Evolutionary conservation across 2,329 filamentous ascomycete genomes (phyloP), one percentile per base, ranked within the genome.

Genomic region (Clonostachys byssicola): DNA sequence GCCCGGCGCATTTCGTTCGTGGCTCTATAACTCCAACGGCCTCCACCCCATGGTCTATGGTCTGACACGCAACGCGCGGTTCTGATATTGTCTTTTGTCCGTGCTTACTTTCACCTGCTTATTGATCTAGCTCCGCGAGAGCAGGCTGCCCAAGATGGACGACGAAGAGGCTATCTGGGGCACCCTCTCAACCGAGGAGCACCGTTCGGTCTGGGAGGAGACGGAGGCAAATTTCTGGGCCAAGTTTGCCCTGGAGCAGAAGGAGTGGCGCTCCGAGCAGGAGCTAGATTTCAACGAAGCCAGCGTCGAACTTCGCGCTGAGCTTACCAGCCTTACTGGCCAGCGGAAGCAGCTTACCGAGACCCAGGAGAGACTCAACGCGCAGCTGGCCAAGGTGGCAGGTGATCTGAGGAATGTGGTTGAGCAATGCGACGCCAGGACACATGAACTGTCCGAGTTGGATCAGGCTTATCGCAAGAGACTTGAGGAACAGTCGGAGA

Each of bases 151-250:
- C 34, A 42, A 40, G 16, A 51, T 47, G 47, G 47, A 49, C 47
- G 48, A 55, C 33, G 53, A 54, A 42, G 43, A 51, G 30, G 56
- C 54, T 42, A 51, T 54, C 41, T 64, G 60, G 61, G 55, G 57
- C 16, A 51, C 55, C 13, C 60, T 67, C 40, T 60, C 62, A 8
- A 44, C 46, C 34, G 57, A 66, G 5, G 63, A 66, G 49, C 57
- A 61, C 41, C 54, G 54, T 23, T 59, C 57, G 10, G 58, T 65
- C n/a, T 67, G 65, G 65, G 53, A 61, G 33, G 62, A 67, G 46
- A 63, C 62, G 14, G 65, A 67, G 43, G 50, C 52, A 40, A 65
- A 64, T 36, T 68, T 66, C 33, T 68, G 65, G 65, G 34, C 49
- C 36, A 52, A 52, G 13, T 62, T 63, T 35, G 54, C 59, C 16